phyloP scores from a whole-genome alignment of 805 yeast genomes.

The Saccharomycopsis vini region DNA sequence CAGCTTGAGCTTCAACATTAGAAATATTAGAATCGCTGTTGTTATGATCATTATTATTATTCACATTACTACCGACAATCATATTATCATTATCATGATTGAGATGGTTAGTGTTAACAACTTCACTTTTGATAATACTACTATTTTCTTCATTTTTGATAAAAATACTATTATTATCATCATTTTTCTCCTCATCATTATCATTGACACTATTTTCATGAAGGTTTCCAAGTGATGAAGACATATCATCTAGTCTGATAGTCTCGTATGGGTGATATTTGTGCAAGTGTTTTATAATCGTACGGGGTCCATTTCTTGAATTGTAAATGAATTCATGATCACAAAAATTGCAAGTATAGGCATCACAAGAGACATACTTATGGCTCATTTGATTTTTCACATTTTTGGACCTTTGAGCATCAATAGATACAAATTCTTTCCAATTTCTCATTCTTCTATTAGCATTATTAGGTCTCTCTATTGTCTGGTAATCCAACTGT shows the following conservation, averaged over 20 bases:
- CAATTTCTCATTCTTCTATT: conserved; percentile 16
- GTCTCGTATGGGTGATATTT: conserved; percentile 7
- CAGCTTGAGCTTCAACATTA: no score
- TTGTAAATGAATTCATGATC: conserved; percentile 15
- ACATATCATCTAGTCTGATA: not conserved
- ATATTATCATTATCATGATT: no score
- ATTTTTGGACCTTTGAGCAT: conserved; percentile 3
- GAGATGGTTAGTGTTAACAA: no score
- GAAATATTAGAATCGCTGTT: not conserved
- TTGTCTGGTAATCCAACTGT: no score
- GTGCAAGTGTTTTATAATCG: conserved; percentile 14
- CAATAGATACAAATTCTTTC: conserved; percentile 14
- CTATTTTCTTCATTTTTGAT: not conserved
- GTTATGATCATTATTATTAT: no score
- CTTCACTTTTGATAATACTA: no score
- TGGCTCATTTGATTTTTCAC: conserved; percentile 2
- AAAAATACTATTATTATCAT: not conserved
- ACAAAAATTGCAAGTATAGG: conserved; percentile 17
- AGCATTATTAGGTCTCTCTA: no score
- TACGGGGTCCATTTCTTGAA: conserved; percentile 19
- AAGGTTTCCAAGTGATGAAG: not conserved
- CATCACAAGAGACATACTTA: conserved; percentile 7
- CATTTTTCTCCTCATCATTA: not conserved
- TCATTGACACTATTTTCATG: not conserved
- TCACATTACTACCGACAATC: not conserved